A percentile compares a stretch with the other conserved stretches of the same genome.
Conservation (phyloP, 2,329 filamentous ascomycete species). For the Xenoacremonium recifei region DNA sequence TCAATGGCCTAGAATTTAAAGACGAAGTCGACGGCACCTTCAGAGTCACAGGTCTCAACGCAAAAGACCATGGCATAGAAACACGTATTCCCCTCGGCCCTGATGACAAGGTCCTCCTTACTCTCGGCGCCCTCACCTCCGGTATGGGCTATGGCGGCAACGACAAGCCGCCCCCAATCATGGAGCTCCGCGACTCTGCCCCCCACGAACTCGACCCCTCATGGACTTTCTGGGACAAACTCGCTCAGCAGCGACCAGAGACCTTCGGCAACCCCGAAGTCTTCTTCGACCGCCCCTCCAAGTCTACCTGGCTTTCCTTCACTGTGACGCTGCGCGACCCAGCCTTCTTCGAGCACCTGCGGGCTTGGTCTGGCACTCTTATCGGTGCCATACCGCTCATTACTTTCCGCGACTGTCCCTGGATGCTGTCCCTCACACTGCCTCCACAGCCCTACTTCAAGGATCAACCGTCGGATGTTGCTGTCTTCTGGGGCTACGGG, state of each 20-base stretch:
- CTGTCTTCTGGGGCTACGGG: constrained; percentile 26
- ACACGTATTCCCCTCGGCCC: constrained; percentile 9
- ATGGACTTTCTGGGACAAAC: constrained; percentile 24
- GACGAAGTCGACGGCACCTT: constrained; percentile 14
- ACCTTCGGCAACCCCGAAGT: constrained; percentile 24
- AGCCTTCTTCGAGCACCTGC: constrained; percentile 20
- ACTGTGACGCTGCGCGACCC: constrained; percentile 20
- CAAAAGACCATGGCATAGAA: constrained; percentile 17
- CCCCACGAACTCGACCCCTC: constrained; percentile 22
- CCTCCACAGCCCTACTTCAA: constrained; percentile 22
- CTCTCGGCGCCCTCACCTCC: constrained; percentile 22
- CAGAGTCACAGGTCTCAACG: constrained; percentile 18
- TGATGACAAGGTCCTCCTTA: constrained; percentile 19
- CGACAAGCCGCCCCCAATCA: constrained; percentile 18
- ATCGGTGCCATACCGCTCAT: constrained; percentile 21
- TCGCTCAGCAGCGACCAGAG: constrained; percentile 17
- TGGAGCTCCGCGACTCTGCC: constrained; percentile 26
- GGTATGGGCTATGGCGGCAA: constrained; percentile 26
- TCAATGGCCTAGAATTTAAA: constrained; percentile 24
- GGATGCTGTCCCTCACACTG: constrained; percentile 25
- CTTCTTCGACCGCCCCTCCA: constrained; percentile 26
- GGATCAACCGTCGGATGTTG: constrained; percentile 21
- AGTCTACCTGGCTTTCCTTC: constrained; percentile 27
- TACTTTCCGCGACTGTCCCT: constrained; percentile 25
- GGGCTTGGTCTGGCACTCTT: constrained; percentile 21